A percentile compares a stretch with the other conserved stretches of the same genome.
phyloP scores from a whole-genome alignment of 208 protist species.

The Trichomonas vaginalis region DNA sequence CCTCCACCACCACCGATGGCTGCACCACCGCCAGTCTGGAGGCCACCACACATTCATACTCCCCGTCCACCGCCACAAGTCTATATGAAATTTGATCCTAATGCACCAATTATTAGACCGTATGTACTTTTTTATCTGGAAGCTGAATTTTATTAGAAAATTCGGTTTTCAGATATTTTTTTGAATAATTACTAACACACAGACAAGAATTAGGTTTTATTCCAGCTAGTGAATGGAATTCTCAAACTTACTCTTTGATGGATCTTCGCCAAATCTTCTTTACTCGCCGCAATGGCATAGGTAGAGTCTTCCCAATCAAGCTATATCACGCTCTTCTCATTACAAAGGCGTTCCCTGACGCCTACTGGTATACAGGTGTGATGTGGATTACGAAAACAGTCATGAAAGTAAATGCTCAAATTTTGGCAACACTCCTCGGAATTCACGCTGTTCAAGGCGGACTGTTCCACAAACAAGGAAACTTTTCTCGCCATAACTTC shows the following conservation, averaged over 20 bases:
- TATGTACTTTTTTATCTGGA: background rate
- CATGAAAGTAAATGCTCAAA: background rate
- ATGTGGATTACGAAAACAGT: background rate
- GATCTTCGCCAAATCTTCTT: background rate
- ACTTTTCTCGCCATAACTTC: background rate
- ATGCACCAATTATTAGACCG: background rate
- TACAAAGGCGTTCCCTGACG: background rate
- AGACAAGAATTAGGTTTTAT: constrained; percentile 14
- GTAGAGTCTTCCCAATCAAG: background rate
- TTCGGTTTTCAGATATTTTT: background rate
- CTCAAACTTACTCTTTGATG: background rate
- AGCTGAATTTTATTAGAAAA: background rate
- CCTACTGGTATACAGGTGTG: background rate
- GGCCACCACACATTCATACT: background rate
- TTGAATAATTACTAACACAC: background rate
- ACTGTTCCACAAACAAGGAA: background rate
- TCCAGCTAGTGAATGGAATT: background rate
- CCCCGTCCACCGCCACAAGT: background rate
- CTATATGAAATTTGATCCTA: background rate
- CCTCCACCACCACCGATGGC: background rate
- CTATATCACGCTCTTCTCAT: background rate
- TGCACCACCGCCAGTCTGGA: background rate
- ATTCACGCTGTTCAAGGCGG: constrained; percentile 11
- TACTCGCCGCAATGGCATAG: background rate
- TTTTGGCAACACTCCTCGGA: background rate